Percentiles rank a stretch among this genome's conserved stretches.
phyloP scores from a whole-genome alignment of 2,329 filamentous ascomycete genomes.

The Stachybotrys chartarum region DNA sequence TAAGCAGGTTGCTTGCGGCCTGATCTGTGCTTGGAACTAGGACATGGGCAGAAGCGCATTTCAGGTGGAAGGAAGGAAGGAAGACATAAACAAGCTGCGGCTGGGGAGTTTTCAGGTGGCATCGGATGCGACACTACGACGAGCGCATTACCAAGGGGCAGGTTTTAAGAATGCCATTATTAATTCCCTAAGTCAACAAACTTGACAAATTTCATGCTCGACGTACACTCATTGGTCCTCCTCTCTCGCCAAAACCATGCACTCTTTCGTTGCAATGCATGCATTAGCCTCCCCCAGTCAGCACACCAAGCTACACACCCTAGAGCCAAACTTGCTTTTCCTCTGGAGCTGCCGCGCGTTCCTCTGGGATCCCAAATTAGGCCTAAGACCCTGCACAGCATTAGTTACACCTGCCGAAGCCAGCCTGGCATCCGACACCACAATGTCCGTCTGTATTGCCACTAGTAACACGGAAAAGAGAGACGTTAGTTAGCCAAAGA shows the following conservation, averaged over 20 bases:
- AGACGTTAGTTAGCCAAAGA: background rate
- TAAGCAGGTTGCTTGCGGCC: background rate
- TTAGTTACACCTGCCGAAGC: conserved; percentile 23
- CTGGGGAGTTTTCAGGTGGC: background rate
- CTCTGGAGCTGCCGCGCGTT: background rate
- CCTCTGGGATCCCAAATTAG: background rate
- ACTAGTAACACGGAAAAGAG: background rate
- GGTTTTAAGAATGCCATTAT: background rate
- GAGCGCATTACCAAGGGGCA: no score
- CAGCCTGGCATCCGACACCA: conserved; percentile 23
- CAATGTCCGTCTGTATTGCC: conserved; percentile 19
- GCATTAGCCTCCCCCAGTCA: background rate
- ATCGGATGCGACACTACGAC: background rate
- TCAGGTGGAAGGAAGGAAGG: background rate
- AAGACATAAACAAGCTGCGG: background rate
- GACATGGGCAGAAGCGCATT: background rate
- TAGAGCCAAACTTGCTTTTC: background rate
- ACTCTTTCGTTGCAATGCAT: background rate
- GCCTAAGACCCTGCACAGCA: background rate
- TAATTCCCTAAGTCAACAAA: background rate
- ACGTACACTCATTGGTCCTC: background rate
- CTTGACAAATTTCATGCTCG: background rate
- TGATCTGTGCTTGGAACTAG: background rate
- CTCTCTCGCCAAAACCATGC: background rate
- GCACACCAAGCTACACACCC: background rate